Evolutionary conservation across 495 filamentous ascomycete genomes (phyloP), one percentile per base, ranked within the genome.

Genomic region (Talaromyces wortmannii): DNA sequence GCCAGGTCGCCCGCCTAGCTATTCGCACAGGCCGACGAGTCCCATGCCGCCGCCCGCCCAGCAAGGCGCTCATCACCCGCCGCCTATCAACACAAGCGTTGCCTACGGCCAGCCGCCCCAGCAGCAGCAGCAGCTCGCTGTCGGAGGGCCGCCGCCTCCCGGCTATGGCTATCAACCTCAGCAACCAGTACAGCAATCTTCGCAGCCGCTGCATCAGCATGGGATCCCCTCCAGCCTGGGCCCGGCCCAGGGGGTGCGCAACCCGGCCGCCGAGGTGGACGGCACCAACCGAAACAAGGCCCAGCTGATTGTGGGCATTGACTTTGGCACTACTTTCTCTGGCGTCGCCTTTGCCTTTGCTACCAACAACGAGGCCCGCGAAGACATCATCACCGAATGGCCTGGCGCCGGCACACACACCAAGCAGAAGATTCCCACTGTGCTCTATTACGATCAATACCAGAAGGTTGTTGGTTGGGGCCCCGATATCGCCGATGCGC

Each of bases 401-500:
- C 87, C 87, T 6, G 87, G 86, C 40, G 84, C 87, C 2, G 86
- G 86, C 45, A 89, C 87, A 53, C 82, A 88, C 62, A 87, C 87
- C 30, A 90, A 88, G 61, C 84, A 88, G 63, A 89, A 90, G 87
- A 90, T 90, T 57, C 87, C 87, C 12, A 90, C 87, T 8, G 87
- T 90, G 29, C 79, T 90, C 49, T 90, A 90, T 69, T 90, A 90
- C 60, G 87, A 90, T 62, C 86, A 89, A 66, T 87, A 89, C 67
- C 87, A 90, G 64, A 87, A 90, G 61, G 87, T 90, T 32, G 87
- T 90, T 8, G 87, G 87, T 17, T 90, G 87, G 87, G 87, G 87
- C 45, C 87, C 87, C 6, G 87, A 90, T 68, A 90, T 90, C 57
- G 84, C 87, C 31, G 87, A 90, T 63, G 87, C 87, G 29, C 74